Evolutionary conservation across 495 filamentous ascomycete species (phyloP).

Genomic region (Neurospora intermedia): DNA sequence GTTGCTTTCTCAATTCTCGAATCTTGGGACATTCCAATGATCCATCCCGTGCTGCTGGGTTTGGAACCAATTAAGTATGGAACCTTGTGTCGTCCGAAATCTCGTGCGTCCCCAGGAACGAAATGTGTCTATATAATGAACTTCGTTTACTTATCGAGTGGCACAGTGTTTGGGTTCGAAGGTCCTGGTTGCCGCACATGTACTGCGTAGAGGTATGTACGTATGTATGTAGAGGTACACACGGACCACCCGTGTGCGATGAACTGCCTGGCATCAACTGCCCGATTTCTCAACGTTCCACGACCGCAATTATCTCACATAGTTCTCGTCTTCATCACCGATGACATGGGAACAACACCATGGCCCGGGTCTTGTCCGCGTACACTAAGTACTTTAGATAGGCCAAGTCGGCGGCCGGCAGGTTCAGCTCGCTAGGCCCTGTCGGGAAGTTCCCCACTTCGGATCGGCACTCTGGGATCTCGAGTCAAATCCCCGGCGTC

Average conservation of each 20-base stretch:
- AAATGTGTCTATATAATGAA: neutral
- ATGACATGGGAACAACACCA: neutral
- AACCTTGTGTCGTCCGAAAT: neutral
- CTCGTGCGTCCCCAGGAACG: neutral
- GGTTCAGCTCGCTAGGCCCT: neutral
- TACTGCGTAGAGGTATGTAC: too few species aligned
- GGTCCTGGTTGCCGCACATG: neutral
- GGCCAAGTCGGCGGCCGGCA: neutral
- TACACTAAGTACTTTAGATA: neutral
- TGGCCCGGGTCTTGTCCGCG: neutral
- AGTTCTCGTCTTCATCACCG: neutral
- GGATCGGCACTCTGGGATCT: neutral
- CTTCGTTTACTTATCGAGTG: neutral
- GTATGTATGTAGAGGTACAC: neutral
- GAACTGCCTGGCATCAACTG: neutral
- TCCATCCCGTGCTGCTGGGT: neutral
- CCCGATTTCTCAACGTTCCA: neutral
- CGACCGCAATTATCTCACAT: neutral
- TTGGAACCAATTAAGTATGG: neutral
- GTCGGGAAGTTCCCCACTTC: neutral
- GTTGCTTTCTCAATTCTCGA: neutral
- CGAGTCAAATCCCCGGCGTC: neutral
- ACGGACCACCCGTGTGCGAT: neutral
- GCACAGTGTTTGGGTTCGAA: neutral
- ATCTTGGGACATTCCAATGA: neutral